Evolutionary conservation across 345 rosid species (phyloP).

Genomic region (Clausena lansium): DNA sequence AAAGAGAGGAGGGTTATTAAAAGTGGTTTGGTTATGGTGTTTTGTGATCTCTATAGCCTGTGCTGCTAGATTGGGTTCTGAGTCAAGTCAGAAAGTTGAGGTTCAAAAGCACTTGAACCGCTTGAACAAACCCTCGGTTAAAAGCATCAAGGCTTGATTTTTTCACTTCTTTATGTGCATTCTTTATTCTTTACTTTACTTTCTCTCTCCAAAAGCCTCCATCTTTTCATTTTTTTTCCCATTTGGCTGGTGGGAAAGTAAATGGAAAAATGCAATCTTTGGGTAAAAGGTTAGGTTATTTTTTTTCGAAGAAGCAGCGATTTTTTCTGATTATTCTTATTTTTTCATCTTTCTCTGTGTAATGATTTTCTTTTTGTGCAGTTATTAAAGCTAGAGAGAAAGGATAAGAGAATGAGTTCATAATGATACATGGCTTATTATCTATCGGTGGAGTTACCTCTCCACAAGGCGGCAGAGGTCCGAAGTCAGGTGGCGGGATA

Average conservation of each 20-base stretch:
- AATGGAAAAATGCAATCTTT: conserved; percentile 4
- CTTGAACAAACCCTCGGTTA: conserved; percentile 78
- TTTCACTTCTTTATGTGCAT: not conserved
- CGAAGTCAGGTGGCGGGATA: not conserved
- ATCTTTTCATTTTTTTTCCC: conserved; percentile 4
- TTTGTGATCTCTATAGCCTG: conserved; percentile 37
- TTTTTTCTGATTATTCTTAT: conserved; percentile 20
- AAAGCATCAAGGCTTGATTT: conserved; percentile 63
- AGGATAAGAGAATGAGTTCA: conserved; percentile 6
- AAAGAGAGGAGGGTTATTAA: conserved; percentile 27
- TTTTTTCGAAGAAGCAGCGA: conserved; percentile 14
- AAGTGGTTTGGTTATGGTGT: conserved; percentile 42
- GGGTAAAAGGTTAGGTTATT: conserved; percentile 6
- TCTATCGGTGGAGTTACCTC: not conserved
- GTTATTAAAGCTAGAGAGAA: conserved; percentile 13
- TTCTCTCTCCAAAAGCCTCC: not conserved
- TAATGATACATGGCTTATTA: not conserved
- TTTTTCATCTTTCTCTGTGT: conserved; percentile 24
- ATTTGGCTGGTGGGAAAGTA: conserved; percentile 31
- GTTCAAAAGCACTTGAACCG: conserved; percentile 85
- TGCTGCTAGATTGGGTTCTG: conserved; percentile 59
- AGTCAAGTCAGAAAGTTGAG: conserved; percentile 64
- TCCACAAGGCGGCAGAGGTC: not conserved
- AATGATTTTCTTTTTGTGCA: conserved; percentile 20
- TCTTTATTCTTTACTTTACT: not conserved